Evolutionary conservation across 805 yeast species (phyloP), one percentile per base, ranked within the genome.

Genomic region (Lachancea meyersii): DNA sequence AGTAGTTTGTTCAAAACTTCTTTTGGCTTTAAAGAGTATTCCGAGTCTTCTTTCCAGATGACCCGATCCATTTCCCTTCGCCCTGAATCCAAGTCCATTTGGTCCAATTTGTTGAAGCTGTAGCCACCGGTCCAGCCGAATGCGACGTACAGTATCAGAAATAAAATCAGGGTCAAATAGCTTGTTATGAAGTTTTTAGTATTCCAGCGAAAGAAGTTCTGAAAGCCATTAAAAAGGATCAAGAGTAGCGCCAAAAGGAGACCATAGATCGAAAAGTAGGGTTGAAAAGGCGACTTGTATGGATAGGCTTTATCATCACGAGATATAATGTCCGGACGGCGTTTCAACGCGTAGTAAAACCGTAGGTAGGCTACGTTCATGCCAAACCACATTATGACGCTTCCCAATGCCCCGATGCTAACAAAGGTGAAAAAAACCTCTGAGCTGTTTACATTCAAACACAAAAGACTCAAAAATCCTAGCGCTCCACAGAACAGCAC

Each of bases 71-170:
- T 76, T 55, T 86, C 94, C 38, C 89, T 72, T 52, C 94, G 67
- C 2, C 94, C 94, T 1, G 85, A 73, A 60, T 86, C 94, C 52
- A 82, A 70, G 58, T 86, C 94, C 45, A 86, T 58, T 32, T 82
- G 79, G 50, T 81, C 86, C 38, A 84, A 62, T 38, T 82, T 73
- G 35, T 77, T 81, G 10, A 79, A 67, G 46, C 75, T 71, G 1
- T 86, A 76, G 8, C 83, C 75, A 48, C 76, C 71, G 9, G 76
- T 54, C 2, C 77, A 24, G 51, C 76, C 76, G 60, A 81, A 79
- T 1, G 73, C 73, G 21, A 69, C 14, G 52, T 72, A 80, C 26
- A 76, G 65, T 1, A 75, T 49, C 1, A 65, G 59, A 54, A 79
- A 76, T 2, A 78, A 49, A 24, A 78, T 62, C 38, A 76, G 53